Percentiles rank a stretch among this genome's conserved stretches.
Conservation (phyloP, 148 eudicot species). For the Rhododendron kiyosumense region DNA sequence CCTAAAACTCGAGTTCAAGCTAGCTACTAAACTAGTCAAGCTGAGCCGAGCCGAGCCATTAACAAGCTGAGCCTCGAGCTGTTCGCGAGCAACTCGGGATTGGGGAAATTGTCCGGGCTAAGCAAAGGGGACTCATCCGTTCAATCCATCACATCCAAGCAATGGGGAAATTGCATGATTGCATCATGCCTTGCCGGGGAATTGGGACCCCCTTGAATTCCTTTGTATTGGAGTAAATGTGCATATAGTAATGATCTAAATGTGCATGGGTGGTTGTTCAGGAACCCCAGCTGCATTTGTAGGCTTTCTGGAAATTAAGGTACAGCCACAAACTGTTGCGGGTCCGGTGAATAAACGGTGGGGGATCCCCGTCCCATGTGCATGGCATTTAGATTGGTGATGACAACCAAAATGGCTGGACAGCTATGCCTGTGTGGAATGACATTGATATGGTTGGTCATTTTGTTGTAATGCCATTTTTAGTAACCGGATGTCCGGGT, state of each 20-base stretch:
- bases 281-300: background rate
- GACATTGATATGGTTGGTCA: background rate
- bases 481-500: too few species aligned
- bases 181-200: too few species aligned
- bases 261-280: background rate
- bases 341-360: conserved; percentile 19
- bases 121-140: background rate
- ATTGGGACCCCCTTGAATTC: background rate
- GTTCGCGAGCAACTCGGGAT: too few species aligned
- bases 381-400: conserved; percentile 17
- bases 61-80: background rate
- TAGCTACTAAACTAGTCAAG: background rate
- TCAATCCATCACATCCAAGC: too few species aligned
- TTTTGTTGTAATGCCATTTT: background rate
- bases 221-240: background rate
- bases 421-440: conserved; percentile 1
- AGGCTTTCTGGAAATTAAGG: background rate
- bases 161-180: background rate
- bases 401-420: conserved; percentile 9
- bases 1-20: background rate
- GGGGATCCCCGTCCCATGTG: conserved; percentile 29
- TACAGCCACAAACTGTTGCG: background rate
- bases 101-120: too few species aligned
- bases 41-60: too few species aligned
- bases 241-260: background rate